phyloP scores from a whole-genome alignment of 441 rosid species.

The Euphorbia schlechtendalii region DNA sequence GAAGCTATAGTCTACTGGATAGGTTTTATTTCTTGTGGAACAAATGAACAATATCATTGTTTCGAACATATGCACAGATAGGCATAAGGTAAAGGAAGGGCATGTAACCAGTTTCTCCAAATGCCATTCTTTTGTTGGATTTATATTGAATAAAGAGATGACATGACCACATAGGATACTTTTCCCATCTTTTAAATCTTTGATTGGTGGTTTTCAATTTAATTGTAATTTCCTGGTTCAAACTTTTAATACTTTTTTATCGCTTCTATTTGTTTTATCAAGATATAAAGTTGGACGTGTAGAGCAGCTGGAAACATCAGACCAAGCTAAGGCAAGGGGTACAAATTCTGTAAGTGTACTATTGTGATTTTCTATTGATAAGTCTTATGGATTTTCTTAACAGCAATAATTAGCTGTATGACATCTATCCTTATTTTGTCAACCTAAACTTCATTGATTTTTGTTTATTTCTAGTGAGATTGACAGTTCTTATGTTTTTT shows the following conservation, averaged over 20 bases:
- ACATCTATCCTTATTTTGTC: background rate
- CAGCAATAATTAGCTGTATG: background rate
- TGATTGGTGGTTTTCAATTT: background rate
- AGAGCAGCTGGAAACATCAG: conserved; percentile 91
- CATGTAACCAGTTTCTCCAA: conserved; percentile 1
- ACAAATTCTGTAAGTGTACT: conserved; percentile 57
- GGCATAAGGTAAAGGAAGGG: background rate
- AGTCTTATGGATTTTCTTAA: conserved; percentile 13
- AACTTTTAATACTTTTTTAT: conserved; percentile 13
- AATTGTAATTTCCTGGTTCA: conserved; percentile 5
- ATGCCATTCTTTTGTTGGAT: conserved; percentile 3
- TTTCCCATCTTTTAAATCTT: conserved; percentile 7
- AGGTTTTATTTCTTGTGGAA: background rate
- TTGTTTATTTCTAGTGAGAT: conserved; percentile 1
- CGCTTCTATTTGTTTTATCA: conserved; percentile 21
- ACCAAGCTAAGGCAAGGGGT: conserved; percentile 82
- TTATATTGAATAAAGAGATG: conserved; percentile 11
- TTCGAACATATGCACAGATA: background rate
- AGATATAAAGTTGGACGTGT: conserved; percentile 92
- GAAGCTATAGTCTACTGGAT: background rate
- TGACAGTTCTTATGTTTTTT: no score
- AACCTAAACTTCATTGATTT: background rate
- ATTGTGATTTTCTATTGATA: conserved; percentile 16
- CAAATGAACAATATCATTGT: background rate
- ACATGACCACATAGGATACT: conserved; percentile 16